Evolutionary conservation across 805 yeast genomes (phyloP).

Genomic region (Saccharomycopsis guyanensis): DNA sequence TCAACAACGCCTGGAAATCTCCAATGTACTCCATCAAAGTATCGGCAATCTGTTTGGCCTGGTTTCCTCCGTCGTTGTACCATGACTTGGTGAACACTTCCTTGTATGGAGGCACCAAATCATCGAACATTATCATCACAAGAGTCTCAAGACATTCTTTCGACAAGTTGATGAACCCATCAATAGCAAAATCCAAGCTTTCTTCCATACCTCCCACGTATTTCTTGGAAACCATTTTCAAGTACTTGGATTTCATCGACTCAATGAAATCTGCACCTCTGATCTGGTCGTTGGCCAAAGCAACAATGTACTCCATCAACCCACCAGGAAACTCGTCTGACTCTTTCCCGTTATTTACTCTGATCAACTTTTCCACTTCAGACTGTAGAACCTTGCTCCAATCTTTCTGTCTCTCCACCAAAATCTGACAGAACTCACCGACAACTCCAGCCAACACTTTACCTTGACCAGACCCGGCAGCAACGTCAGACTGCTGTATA

Average conservation of each 20-base stretch:
- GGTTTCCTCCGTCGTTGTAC: constrained; percentile 50
- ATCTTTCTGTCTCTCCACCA: constrained; percentile 51
- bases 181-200: constrained; percentile 56
- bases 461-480: constrained; percentile 78
- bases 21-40: constrained; percentile 69
- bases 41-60: constrained; percentile 56
- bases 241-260: constrained; percentile 57
- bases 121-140: constrained; percentile 60
- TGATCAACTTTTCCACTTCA: constrained; percentile 38
- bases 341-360: constrained; percentile 25
- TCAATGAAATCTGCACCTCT: constrained; percentile 63
- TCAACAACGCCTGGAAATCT: constrained; percentile 50
- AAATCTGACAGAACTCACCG: constrained; percentile 55
- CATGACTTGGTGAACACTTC: constrained; percentile 61
- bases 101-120: constrained; percentile 54
- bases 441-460: constrained; percentile 73
- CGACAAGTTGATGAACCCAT: constrained; percentile 72
- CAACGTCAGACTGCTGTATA: constrained; percentile 84
- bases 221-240: constrained; percentile 56
- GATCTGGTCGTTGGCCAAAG: constrained; percentile 79
- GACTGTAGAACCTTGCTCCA: constrained; percentile 51
- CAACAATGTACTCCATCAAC: constrained; percentile 69
- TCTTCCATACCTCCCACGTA: constrained; percentile 53
- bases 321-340: constrained; percentile 55
- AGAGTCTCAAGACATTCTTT: constrained; percentile 51